Evolutionary conservation across 148 eudicot genomes (phyloP), one percentile per base, ranked within the genome.

Genomic region (Tetragonia tetragonoides): DNA sequence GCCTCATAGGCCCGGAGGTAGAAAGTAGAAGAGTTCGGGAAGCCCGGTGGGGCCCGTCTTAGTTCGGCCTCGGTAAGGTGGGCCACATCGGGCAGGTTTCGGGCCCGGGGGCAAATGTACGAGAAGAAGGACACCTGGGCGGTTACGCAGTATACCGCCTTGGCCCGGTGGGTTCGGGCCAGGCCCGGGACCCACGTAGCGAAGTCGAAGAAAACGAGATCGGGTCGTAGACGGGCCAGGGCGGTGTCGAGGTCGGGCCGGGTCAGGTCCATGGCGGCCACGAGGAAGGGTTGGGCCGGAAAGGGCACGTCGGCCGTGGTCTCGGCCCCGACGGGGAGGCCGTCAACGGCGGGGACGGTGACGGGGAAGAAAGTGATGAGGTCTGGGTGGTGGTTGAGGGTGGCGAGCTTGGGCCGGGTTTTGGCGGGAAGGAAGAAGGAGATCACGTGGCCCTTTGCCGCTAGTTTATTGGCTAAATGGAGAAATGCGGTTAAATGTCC

Each of bases 401-500:
- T 69, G 46, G 40, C 41, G 1, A 85, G 64, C 44, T 77, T 83
- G 24, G 72, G 68, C 20, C 21, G 76, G 9, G 83, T 79, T 42
- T 76, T 83, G 34, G 68, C 21, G 11, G 86, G 90, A 44, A 78
- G 61, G 73, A 85, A 72, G 59, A 87, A 70, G 44, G 79, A 54
- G 51, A 86, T 75, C 38, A 37, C 73, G 75, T 83, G 84, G 77
- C 84, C 86, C 68, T 73, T 69, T 20, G 72, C 53, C 6, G 86
- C 84, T 2, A 86, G 67, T 60, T 76, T 78, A 74, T 83, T 83
- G 69, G 86, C 72, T 21, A 80, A 8, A 7, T 78, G 86, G 28
- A 83, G 86, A 70, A 28, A 86, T 2, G 86, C 54, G 49, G 75
- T 75, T 24, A 86, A 57, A 53, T 86, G 88, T 16, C 88, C 86